These are phyloP conservation scores for Chlorokybus atmophyticus DNA, from an alignment of 139 green algal genomes.

Conservation along the genomic window DNA sequence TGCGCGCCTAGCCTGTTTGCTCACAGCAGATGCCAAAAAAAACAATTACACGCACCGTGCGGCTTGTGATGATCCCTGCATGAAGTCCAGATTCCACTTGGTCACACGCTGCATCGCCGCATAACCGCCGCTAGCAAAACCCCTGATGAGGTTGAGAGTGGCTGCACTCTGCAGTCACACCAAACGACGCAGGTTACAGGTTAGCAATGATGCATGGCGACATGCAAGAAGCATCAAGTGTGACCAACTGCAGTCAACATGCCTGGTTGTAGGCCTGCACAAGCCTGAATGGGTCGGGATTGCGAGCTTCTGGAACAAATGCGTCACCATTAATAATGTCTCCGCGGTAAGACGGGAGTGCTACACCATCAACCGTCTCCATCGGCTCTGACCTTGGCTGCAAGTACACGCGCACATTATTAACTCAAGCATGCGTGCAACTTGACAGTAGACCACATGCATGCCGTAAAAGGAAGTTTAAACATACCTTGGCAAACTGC, in stretches of 20 bases:
- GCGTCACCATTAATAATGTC: conserved; percentile 96
- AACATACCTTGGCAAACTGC: conserved; percentile 99
- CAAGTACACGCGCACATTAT: too few species aligned
- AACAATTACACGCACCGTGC: conserved; percentile 20
- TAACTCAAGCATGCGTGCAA: too few species aligned
- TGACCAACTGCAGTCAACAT: too few species aligned
- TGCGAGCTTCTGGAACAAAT: conserved; percentile 68
- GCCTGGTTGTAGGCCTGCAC: too few species aligned
- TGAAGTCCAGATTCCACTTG: conserved; percentile 98
- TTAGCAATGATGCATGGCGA: too few species aligned
- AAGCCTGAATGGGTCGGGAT: conserved; percentile 71
- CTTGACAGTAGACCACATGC: too few species aligned
- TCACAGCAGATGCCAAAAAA: too few species aligned
- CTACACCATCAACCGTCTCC: conserved; percentile 55
- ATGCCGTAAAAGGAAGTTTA: too few species aligned
- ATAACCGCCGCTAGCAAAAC: conserved; percentile 90
- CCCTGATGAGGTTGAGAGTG: conserved; percentile 95
- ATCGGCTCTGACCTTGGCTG: conserved; percentile 62
- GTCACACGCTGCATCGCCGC: conserved; percentile 74
- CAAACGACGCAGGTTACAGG: too few species aligned
- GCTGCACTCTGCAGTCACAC: conserved; percentile 87
- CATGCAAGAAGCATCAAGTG: too few species aligned
- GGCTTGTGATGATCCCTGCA: conserved; percentile 70
- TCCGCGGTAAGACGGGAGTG: conserved; percentile 79
- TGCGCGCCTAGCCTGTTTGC: too few species aligned